phyloP scores from a whole-genome alignment of 2,329 filamentous ascomycete species.

The Calonectria crousiana region DNA sequence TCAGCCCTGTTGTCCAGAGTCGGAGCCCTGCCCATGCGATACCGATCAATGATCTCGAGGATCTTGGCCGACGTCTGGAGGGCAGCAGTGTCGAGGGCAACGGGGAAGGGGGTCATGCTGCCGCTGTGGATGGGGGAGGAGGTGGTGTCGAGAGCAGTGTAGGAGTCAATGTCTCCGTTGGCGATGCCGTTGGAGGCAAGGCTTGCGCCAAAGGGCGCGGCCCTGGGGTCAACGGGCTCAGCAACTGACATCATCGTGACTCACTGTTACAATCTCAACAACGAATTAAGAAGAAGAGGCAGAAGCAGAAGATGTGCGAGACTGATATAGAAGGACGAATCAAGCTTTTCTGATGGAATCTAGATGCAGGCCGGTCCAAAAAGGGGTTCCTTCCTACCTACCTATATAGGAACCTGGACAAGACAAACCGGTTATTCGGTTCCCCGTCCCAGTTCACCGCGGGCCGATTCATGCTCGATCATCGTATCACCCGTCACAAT shows the following conservation, averaged over 20 bases:
- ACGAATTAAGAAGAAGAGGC: neutral
- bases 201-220: neutral
- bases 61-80: slow-evolving; percentile 51
- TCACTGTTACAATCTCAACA: neutral
- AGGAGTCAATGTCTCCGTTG: slow-evolving; percentile 6
- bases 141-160: neutral
- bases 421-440: neutral
- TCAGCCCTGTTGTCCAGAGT: slow-evolving; percentile 40
- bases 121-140: neutral
- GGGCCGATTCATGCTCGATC: neutral
- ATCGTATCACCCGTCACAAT: neutral
- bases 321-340: neutral
- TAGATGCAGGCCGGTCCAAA: slow-evolving; percentile 5
- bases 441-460: neutral
- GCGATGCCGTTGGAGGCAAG: neutral
- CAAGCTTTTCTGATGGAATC: neutral
- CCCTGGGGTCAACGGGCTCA: slow-evolving; percentile 12
- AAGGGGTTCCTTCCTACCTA: slow-evolving; percentile 12
- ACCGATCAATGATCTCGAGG: slow-evolving; percentile 54
- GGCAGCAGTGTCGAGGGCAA: slow-evolving; percentile 40
- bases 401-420: neutral
- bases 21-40: slow-evolving; percentile 47
- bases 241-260: slow-evolving; percentile 19
- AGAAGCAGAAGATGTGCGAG: neutral
- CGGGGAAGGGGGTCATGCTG: slow-evolving; percentile 15